phyloP scores from a whole-genome alignment of 352 stramenopile species.

The Globisporangium megalacanthum region DNA sequence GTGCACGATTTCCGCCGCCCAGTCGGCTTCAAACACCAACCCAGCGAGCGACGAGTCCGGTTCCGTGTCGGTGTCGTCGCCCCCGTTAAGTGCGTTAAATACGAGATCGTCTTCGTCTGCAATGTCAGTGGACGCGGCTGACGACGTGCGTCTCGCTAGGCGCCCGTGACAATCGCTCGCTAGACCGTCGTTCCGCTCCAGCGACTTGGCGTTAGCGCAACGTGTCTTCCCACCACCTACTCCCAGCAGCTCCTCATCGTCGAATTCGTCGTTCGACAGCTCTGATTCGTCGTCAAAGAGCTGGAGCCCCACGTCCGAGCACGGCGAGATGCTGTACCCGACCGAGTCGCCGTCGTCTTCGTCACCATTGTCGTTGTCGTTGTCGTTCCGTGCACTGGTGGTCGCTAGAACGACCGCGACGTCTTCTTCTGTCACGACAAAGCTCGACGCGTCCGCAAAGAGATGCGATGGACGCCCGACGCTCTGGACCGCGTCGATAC shows the following conservation, averaged over 20 bases:
- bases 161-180: not conserved
- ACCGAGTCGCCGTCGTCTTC: constrained; percentile 1
- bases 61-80: no score
- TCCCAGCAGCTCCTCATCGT: no score
- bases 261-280: not conserved
- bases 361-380: not conserved
- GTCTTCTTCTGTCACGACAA: constrained; percentile 68
- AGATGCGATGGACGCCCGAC: constrained; percentile 29
- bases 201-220: constrained; percentile 25
- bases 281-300: not conserved
- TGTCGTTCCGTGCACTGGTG: constrained; percentile 4
- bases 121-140: constrained; percentile 8
- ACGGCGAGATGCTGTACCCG: constrained; percentile 5
- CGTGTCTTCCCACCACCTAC: not conserved
- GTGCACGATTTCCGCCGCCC: constrained; percentile 32
- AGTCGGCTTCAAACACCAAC: constrained; percentile 78
- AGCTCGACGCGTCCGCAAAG: constrained; percentile 70
- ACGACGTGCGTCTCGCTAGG: constrained; percentile 10
- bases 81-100: constrained; percentile 1
- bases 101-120: constrained; percentile 17
- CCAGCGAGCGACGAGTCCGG: constrained; percentile 51
- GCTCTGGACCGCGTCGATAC: constrained; percentile 64
- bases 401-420: constrained; percentile 31
- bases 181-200: constrained; percentile 52
- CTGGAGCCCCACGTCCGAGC: not conserved